Percentiles rank a stretch among this genome's conserved stretches.
phyloP scores from a whole-genome alignment of 257 asterid species.

The Ophiorrhiza pumila region DNA sequence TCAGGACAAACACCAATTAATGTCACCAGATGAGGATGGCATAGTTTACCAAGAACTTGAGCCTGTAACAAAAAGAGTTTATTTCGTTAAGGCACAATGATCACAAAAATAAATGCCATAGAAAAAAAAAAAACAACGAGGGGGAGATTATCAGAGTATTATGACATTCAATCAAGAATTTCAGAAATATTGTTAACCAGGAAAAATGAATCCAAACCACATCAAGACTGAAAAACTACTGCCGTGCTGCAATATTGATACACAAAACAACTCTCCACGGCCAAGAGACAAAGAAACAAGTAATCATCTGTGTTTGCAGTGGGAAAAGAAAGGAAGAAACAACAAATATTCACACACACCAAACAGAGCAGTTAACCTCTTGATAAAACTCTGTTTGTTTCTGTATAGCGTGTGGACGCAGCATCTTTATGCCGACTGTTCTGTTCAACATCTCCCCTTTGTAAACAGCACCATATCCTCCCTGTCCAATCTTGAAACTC shows the following conservation, averaged over 20 bases:
- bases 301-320: too few relatives aligned
- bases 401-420: conserved; percentile 46
- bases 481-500: conserved; percentile 65
- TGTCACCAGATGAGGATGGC: conserved; percentile 58
- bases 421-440: conserved; percentile 72
- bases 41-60: conserved; percentile 46
- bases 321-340: neutral
- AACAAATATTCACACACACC: neutral
- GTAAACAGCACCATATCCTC: conserved; percentile 66
- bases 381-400: conserved; percentile 50
- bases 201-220: too few relatives aligned
- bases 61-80: conserved; percentile 40
- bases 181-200: too few relatives aligned
- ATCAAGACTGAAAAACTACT: too few relatives aligned
- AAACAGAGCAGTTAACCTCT: conserved; percentile 33
- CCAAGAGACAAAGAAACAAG: too few relatives aligned
- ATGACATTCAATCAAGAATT: too few relatives aligned
- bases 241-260: too few relatives aligned
- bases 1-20: conserved; percentile 71
- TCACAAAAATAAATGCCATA: too few relatives aligned
- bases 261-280: too few relatives aligned
- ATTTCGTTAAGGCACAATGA: conserved; percentile 8
- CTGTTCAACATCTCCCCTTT: conserved; percentile 64
- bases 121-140: too few relatives aligned
- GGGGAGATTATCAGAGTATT: too few relatives aligned